Percentiles rank a stretch among this genome's conserved stretches.
Conservation (phyloP, 2,329 filamentous ascomycete genomes). For the Fusarium torreyae region DNA sequence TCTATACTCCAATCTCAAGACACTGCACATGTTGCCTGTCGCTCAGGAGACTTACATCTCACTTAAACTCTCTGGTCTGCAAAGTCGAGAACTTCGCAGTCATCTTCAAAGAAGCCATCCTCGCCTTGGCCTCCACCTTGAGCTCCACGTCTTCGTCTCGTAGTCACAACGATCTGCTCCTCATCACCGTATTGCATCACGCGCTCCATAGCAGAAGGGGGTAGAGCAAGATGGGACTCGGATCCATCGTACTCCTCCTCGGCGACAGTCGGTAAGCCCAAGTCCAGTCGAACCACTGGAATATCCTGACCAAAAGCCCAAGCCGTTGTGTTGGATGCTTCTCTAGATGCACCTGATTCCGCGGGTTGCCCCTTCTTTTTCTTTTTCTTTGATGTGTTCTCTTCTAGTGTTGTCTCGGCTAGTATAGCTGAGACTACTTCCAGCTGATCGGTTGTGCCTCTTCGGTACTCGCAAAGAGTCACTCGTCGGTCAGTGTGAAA, state of each 20-base stretch:
- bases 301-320: constrained; percentile 76
- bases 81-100: constrained; percentile 93
- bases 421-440: constrained; percentile 59
- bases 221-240: constrained; percentile 72
- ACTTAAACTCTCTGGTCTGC: constrained; percentile 76
- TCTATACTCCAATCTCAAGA: constrained; percentile 29
- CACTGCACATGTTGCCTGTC: constrained; percentile 15
- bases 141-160: constrained; percentile 75
- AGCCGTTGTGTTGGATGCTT: constrained; percentile 44
- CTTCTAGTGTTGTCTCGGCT: constrained; percentile 60
- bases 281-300: constrained; percentile 65
- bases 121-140: constrained; percentile 69
- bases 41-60: not conserved
- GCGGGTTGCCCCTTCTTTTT: constrained; percentile 54
- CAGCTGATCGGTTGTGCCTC: constrained; percentile 52
- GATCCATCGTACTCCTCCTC: constrained; percentile 68
- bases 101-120: constrained; percentile 91
- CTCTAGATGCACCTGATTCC: constrained; percentile 31
- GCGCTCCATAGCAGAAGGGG: constrained; percentile 75
- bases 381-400: constrained; percentile 56
- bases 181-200: constrained; percentile 73
- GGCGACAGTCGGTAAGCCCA: constrained; percentile 61
- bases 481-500: constrained; percentile 94
- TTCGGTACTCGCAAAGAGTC: constrained; percentile 77
- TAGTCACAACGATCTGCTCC: constrained; percentile 87